Evolutionary conservation across 2,329 filamentous ascomycete species (phyloP).

Genomic region (Colletotrichum limetticola): DNA sequence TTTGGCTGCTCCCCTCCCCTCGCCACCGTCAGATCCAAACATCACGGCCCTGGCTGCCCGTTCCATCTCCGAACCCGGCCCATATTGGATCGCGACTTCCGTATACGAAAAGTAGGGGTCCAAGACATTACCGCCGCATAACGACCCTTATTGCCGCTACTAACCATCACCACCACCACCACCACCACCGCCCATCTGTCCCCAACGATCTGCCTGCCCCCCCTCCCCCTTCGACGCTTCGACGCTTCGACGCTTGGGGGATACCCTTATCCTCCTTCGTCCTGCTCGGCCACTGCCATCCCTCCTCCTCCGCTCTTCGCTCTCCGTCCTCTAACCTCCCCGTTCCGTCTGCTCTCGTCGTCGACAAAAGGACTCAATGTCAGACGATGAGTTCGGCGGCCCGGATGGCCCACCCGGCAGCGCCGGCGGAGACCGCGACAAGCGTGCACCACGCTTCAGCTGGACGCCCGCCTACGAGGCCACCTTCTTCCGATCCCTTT

Average conservation of each 20-base stretch:
- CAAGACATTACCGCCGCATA: constrained; percentile 16
- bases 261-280: constrained; percentile 6
- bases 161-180: not conserved
- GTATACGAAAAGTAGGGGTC: constrained; percentile 16
- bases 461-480: constrained; percentile 69
- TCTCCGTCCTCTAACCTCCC: not conserved
- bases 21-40: not conserved
- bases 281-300: not conserved
- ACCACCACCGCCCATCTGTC: not conserved
- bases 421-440: constrained; percentile 35
- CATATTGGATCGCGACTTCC: constrained; percentile 14
- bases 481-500: constrained; percentile 70
- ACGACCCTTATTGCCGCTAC: not conserved
- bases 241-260: not conserved
- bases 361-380: constrained; percentile 39
- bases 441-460: constrained; percentile 64
- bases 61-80: constrained; percentile 22
- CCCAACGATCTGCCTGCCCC: not conserved
- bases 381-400: constrained; percentile 51
- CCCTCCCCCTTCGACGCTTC: no score
- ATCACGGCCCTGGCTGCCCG: constrained; percentile 10
- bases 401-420: constrained; percentile 26
- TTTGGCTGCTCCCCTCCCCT: not conserved
- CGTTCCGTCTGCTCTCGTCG: constrained; percentile 31
- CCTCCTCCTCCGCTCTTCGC: not conserved